These are phyloP conservation scores for Amyloporia xantha DNA, from an alignment of 768 basidiomycete genomes.

Conservation along the genomic window DNA sequence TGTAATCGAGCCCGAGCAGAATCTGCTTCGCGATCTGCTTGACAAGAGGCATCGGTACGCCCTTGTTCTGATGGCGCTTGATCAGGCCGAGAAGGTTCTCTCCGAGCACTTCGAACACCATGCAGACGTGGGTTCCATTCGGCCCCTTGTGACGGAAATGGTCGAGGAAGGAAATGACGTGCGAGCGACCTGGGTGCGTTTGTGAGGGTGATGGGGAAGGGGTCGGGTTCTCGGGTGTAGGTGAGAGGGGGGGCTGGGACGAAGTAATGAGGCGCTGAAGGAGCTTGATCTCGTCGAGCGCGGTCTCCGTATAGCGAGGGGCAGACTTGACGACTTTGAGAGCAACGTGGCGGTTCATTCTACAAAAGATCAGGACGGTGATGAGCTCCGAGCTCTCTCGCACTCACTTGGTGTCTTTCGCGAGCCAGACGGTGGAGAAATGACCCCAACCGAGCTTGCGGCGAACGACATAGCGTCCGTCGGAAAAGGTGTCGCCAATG, in stretches of 20 bases:
- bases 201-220: constrained; percentile 49
- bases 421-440: constrained; percentile 91
- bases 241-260: constrained; percentile 46
- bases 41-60: constrained; percentile 88
- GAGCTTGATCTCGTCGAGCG: constrained; percentile 97
- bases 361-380: constrained; percentile 26
- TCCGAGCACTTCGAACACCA: constrained; percentile 98
- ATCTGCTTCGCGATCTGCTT: constrained; percentile 97
- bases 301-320: constrained; percentile 94
- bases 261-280: constrained; percentile 92
- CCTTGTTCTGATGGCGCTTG: constrained; percentile 97
- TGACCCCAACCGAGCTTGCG: constrained; percentile 96
- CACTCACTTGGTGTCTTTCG: constrained; percentile 71
- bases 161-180: constrained; percentile 96
- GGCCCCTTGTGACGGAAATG: constrained; percentile 96
- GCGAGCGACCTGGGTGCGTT: constrained; percentile 82
- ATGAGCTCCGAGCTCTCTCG: constrained; percentile 5
- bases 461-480: constrained; percentile 83
- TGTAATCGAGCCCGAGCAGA: constrained; percentile 91
- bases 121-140: constrained; percentile 96
- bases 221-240: constrained; percentile 42
- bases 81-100: constrained; percentile 95
- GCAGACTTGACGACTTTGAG: constrained; percentile 99
- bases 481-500: constrained; percentile 86
- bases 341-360: constrained; percentile 93